A percentile compares a stretch with the other conserved stretches of the same genome.
Conservation (phyloP, 192 early-diverging fungal species). For the Dissophora ornata region DNA sequence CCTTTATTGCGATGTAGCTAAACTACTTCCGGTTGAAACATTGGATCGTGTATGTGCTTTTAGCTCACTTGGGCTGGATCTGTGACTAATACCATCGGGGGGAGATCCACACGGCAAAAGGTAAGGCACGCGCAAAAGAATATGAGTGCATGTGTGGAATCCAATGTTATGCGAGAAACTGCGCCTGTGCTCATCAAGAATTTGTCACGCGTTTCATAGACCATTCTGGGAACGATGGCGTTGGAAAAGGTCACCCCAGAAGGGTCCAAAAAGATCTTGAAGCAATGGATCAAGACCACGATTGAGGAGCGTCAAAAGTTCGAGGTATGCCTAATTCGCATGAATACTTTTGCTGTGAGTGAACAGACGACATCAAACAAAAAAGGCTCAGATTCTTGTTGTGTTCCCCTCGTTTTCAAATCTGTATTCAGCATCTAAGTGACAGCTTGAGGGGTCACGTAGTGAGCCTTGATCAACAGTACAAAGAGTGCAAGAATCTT, state of each 20-base stretch:
- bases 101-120: slow-evolving; percentile 19
- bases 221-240: slow-evolving; percentile 33
- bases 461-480: slow-evolving; percentile 9
- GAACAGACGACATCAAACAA: too few species aligned
- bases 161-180: too few species aligned
- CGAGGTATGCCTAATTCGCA: slow-evolving; percentile 12
- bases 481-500: slow-evolving; percentile 19
- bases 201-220: slow-evolving; percentile 3
- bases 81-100: slow-evolving; percentile 21
- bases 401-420: too few species aligned
- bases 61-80: slow-evolving; percentile 51
- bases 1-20: too few species aligned
- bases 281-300: slow-evolving; percentile 35
- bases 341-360: too few species aligned
- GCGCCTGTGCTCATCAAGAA: not conserved
- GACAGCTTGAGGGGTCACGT: slow-evolving; percentile 12
- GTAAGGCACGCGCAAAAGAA: slow-evolving; percentile 3
- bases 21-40: too few species aligned
- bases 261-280: slow-evolving; percentile 23
- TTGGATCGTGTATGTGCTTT: too few species aligned
- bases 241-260: slow-evolving; percentile 19
- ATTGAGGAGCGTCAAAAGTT: slow-evolving; percentile 39
- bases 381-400: too few species aligned
- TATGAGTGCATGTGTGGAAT: too few species aligned
- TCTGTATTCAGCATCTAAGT: slow-evolving; percentile 11